A percentile compares a stretch with the other conserved stretches of the same genome.
Conservation (phyloP, 2,329 filamentous ascomycete species). For the Xylaria hypoxylon region DNA sequence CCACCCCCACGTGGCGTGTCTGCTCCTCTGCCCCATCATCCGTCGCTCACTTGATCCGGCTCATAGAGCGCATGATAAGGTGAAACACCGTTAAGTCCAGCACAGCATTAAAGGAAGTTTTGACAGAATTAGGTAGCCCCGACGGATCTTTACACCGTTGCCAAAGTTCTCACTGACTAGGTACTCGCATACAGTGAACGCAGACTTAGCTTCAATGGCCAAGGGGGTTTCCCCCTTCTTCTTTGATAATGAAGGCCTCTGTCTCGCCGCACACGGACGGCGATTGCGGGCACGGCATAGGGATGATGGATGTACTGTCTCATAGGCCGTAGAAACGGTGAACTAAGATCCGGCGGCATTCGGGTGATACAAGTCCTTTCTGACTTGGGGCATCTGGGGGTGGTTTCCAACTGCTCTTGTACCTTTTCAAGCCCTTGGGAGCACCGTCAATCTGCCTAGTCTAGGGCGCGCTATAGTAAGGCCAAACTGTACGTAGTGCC, state of each 20-base stretch:
- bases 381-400: not conserved
- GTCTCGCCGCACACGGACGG: not conserved
- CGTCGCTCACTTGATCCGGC: not conserved
- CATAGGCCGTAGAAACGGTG: not conserved
- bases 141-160: not conserved
- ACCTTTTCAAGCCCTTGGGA: not conserved
- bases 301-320: not conserved
- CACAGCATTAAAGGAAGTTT: not conserved
- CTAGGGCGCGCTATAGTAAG: too few species aligned
- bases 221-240: not conserved
- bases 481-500: too few species aligned
- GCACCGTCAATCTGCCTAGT: too few species aligned
- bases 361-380: too few species aligned
- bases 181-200: not conserved
- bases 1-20: not conserved
- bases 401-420: not conserved
- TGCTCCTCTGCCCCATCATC: not conserved
- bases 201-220: not conserved
- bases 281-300: not conserved
- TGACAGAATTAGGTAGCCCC: too few species aligned
- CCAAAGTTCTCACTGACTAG: not conserved
- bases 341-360: not conserved
- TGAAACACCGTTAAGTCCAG: not conserved
- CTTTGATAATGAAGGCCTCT: not conserved
- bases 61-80: not conserved